Conservation (phyloP, 352 stramenopile species). For the Phytopythium boreale region DNA sequence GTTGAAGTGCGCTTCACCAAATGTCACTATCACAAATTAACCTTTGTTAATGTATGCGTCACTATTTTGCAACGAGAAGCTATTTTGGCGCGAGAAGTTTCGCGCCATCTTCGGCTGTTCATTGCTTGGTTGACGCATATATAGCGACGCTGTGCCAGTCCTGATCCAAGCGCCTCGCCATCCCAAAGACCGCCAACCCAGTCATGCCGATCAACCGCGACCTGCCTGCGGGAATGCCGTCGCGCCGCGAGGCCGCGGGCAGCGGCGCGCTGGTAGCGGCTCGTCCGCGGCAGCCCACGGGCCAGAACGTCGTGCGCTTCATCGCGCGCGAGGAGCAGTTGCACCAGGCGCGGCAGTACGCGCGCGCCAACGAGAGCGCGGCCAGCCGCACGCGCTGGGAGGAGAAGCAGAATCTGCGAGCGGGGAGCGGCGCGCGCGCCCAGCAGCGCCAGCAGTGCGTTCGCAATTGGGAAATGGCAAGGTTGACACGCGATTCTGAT, state of each 20-base stretch:
- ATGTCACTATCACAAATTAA: not conserved
- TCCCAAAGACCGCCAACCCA: not conserved
- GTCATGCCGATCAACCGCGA: constrained; percentile 52
- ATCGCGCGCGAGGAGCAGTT: constrained; percentile 77
- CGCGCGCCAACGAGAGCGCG: constrained; percentile 40
- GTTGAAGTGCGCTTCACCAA: not conserved
- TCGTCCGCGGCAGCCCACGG: constrained; percentile 39
- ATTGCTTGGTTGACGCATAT: too few species aligned
- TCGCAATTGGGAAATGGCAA: not conserved
- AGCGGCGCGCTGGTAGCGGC: constrained; percentile 11
- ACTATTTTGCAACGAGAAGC: not conserved
- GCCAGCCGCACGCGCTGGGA: constrained; percentile 65
- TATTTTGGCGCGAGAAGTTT: constrained; percentile 3
- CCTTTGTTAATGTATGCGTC: not conserved
- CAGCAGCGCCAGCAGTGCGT: constrained; percentile 60
- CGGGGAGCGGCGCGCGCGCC: constrained; percentile 41
- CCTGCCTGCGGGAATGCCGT: constrained; percentile 47
- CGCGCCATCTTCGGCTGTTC: not conserved
- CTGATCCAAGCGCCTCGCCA: not conserved
- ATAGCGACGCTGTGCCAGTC: too few species aligned
- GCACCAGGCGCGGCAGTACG: constrained; percentile 56
- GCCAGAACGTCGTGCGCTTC: constrained; percentile 69
- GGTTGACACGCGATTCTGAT: not conserved
- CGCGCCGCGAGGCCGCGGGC: constrained; percentile 12
- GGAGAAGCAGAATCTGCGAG: constrained; percentile 66